phyloP scores from a whole-genome alignment of 2,329 filamentous ascomycete species.

The Mollisiaceae sp. region DNA sequence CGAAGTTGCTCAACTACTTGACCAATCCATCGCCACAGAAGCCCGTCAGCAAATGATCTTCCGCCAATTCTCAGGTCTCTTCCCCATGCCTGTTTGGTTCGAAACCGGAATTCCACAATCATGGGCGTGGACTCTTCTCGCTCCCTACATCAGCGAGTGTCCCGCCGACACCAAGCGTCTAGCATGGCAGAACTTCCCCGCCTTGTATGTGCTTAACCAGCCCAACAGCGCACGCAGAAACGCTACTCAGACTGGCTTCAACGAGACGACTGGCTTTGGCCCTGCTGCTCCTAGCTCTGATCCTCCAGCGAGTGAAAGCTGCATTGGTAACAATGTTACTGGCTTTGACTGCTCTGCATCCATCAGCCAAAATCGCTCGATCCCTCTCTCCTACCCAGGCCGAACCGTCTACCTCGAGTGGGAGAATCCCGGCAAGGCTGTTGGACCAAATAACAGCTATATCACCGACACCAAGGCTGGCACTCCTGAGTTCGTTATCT shows the following conservation, averaged over 20 bases:
- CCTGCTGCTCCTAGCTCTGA: constrained; percentile 45
- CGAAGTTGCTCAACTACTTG: constrained; percentile 72
- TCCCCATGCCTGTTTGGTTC: constrained; percentile 85
- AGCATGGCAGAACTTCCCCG: constrained; percentile 84
- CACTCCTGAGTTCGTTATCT: constrained; percentile 70
- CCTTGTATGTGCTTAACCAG: constrained; percentile 73
- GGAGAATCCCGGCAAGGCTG: constrained; percentile 69
- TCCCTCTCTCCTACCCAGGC: constrained; percentile 76
- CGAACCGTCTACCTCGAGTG: constrained; percentile 73
- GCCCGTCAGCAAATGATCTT: constrained; percentile 85
- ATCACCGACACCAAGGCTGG: constrained; percentile 66
- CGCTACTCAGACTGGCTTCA: constrained; percentile 62
- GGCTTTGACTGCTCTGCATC: constrained; percentile 65
- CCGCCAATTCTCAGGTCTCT: constrained; percentile 79
- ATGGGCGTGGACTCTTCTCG: constrained; percentile 82
- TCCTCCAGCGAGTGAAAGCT: constrained; percentile 53
- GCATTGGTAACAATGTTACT: constrained; percentile 59
- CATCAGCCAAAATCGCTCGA: constrained; percentile 71
- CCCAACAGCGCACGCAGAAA: constrained; percentile 74
- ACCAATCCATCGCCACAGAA: constrained; percentile 79
- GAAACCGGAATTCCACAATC: constrained; percentile 80
- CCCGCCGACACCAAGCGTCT: constrained; percentile 75
- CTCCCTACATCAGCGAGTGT: constrained; percentile 81
- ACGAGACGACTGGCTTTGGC: constrained; percentile 66
- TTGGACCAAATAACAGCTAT: constrained; percentile 86